phyloP scores from a whole-genome alignment of 495 filamentous ascomycete genomes.

The Darksidea phi region DNA sequence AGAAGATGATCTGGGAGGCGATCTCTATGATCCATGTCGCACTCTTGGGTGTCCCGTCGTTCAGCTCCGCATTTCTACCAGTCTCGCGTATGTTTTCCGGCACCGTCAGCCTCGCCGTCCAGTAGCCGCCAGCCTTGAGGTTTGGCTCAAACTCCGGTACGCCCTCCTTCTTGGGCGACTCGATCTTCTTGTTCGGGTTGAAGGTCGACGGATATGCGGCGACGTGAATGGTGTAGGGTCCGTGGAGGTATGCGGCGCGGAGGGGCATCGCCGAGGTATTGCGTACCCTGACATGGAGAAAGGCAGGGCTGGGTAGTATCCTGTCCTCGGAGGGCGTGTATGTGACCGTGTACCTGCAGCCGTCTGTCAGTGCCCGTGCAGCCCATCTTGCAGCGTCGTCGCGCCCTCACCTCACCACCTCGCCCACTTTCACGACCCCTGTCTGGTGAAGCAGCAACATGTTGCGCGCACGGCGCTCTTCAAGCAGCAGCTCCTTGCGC shows the following conservation, averaged over 20 bases:
- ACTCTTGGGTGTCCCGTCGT: slow-evolving; percentile 42
- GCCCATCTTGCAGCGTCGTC: neutral
- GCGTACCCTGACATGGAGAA: slow-evolving; percentile 79
- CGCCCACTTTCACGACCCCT: slow-evolving; percentile 87
- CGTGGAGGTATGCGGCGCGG: slow-evolving; percentile 92
- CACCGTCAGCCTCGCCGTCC: slow-evolving; percentile 72
- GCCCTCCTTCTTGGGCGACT: slow-evolving; percentile 59
- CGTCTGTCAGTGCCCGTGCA: neutral
- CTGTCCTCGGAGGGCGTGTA: slow-evolving; percentile 88
- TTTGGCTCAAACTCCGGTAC: slow-evolving; percentile 90
- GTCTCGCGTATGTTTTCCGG: slow-evolving; percentile 66
- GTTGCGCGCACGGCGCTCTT: slow-evolving; percentile 33
- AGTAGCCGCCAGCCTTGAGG: slow-evolving; percentile 87
- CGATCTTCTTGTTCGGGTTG: slow-evolving; percentile 71
- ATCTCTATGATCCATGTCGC: slow-evolving; percentile 91
- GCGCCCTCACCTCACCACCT: slow-evolving; percentile 66
- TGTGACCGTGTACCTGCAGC: slow-evolving; percentile 77
- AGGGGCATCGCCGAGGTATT: slow-evolving; percentile 89
- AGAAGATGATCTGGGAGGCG: slow-evolving; percentile 88
- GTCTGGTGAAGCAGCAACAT: slow-evolving; percentile 91
- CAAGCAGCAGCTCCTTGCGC: slow-evolving; percentile 31
- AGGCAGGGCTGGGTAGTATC: slow-evolving; percentile 75
- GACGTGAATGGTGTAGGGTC: slow-evolving; percentile 86
- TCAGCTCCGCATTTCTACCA: slow-evolving; percentile 38
- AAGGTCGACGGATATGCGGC: slow-evolving; percentile 79